Conservation (phyloP, 2,329 filamentous ascomycete genomes). For the Fusarium sp. region DNA sequence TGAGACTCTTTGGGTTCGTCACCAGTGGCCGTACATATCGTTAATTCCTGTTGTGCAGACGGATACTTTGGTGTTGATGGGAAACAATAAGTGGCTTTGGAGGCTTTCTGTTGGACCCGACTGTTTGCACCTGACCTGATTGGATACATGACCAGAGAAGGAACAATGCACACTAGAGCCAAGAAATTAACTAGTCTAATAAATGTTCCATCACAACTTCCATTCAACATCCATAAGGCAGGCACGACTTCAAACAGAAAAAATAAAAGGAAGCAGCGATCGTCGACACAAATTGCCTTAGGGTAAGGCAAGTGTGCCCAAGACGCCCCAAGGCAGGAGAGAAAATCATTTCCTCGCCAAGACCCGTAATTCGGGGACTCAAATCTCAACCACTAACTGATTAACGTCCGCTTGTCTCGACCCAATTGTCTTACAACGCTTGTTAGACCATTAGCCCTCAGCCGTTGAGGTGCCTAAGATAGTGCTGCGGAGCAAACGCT, state of each 20-base stretch:
- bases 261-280: conserved; percentile 4
- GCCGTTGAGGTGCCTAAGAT: conserved; percentile 14
- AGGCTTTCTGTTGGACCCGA: conserved; percentile 26
- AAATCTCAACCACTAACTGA: conserved; percentile 4
- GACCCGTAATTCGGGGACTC: conserved; percentile 8
- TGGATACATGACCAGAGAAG: conserved; percentile 6
- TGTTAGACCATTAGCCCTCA: conserved; percentile 2
- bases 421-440: conserved; percentile 21
- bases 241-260: background rate
- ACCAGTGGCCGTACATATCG: background rate
- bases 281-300: background rate
- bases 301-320: conserved; percentile 7
- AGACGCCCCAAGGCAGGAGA: conserved; percentile 1
- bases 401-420: conserved; percentile 27
- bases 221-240: background rate
- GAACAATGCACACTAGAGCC: conserved; percentile 10
- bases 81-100: conserved; percentile 20
- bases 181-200: background rate
- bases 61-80: background rate
- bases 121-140: conserved; percentile 22
- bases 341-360: background rate
- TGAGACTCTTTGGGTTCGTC: background rate
- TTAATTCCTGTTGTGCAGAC: background rate
- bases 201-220: background rate
- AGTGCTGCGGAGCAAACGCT: conserved; percentile 28